Evolutionary conservation across 1,284 basidiomycete genomes (phyloP).

Genomic region (Cutaneotrichosporon cyanovorans): DNA sequence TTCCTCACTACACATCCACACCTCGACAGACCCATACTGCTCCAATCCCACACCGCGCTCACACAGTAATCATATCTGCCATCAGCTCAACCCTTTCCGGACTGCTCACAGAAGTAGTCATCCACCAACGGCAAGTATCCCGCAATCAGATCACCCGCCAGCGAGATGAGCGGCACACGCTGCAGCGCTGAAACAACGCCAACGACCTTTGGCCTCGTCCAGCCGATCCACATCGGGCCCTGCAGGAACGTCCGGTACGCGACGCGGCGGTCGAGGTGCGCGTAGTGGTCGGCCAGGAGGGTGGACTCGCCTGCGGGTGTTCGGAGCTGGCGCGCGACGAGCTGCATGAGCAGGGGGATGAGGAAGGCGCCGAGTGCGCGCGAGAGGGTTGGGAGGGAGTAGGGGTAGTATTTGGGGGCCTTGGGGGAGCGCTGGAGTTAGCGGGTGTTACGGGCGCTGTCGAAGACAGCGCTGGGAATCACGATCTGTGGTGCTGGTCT

Average conservation of each 20-base stretch:
- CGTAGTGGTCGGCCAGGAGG: slow-evolving; percentile 56
- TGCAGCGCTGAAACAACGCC: slow-evolving; percentile 55
- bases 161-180: slow-evolving; percentile 61
- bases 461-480: too few species aligned
- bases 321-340: slow-evolving; percentile 33
- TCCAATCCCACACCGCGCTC: too few species aligned
- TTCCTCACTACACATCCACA: too few species aligned
- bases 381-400: slow-evolving; percentile 35
- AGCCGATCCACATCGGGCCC: slow-evolving; percentile 79
- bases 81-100: background rate
- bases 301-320: slow-evolving; percentile 15
- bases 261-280: slow-evolving; percentile 69
- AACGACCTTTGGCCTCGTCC: slow-evolving; percentile 72
- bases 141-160: slow-evolving; percentile 67
- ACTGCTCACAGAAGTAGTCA: slow-evolving; percentile 79
- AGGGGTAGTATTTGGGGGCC: slow-evolving; percentile 13
- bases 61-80: slow-evolving; percentile 10
- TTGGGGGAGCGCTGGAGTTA: slow-evolving; percentile 5
- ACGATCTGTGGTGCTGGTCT: too few species aligned
- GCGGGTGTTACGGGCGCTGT: too few species aligned
- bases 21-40: too few species aligned
- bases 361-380: slow-evolving; percentile 32
- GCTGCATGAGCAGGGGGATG: slow-evolving; percentile 28
- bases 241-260: slow-evolving; percentile 72
- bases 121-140: slow-evolving; percentile 92